Evolutionary conservation across 805 yeast species (phyloP).

Genomic region (Huiozyma naganishii): DNA sequence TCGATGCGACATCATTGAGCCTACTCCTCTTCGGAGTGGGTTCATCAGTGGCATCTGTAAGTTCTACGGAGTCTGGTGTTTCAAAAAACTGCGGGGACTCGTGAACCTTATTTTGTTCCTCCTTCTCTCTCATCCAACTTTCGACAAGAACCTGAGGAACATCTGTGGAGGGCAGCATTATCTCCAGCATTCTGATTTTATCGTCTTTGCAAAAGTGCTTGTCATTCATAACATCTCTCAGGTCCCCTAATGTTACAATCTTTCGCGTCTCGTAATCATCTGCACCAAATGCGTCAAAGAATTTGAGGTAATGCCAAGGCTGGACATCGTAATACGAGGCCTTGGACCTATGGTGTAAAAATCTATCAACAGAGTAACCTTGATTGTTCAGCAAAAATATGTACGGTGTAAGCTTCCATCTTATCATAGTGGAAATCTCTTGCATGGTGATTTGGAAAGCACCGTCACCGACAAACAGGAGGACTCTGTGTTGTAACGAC

Average conservation of each 20-base stretch:
- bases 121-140: conserved; percentile 18
- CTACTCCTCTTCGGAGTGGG: background rate
- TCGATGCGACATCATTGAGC: background rate
- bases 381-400: conserved; percentile 51
- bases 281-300: conserved; percentile 47
- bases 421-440: conserved; percentile 49
- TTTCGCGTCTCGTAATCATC: conserved; percentile 33
- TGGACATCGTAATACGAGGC: conserved; percentile 48
- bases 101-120: conserved; percentile 7
- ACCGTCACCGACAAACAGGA: conserved; percentile 58
- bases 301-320: conserved; percentile 43
- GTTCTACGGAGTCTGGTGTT: conserved; percentile 1
- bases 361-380: conserved; percentile 58
- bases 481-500: conserved; percentile 36
- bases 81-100: conserved; percentile 1
- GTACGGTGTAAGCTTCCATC: conserved; percentile 45
- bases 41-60: conserved; percentile 38
- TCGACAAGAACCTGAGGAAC: conserved; percentile 35
- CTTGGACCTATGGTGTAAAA: conserved; percentile 45
- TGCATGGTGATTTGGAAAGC: conserved; percentile 58
- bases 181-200: conserved; percentile 44
- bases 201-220: conserved; percentile 32
- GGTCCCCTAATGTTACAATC: conserved; percentile 39
- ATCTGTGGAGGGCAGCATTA: conserved; percentile 48
- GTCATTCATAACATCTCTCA: conserved; percentile 33